A percentile compares a stretch with the other conserved stretches of the same genome.
Conservation (phyloP, 2,329 filamentous ascomycete species). For the Penicillium sp. region DNA sequence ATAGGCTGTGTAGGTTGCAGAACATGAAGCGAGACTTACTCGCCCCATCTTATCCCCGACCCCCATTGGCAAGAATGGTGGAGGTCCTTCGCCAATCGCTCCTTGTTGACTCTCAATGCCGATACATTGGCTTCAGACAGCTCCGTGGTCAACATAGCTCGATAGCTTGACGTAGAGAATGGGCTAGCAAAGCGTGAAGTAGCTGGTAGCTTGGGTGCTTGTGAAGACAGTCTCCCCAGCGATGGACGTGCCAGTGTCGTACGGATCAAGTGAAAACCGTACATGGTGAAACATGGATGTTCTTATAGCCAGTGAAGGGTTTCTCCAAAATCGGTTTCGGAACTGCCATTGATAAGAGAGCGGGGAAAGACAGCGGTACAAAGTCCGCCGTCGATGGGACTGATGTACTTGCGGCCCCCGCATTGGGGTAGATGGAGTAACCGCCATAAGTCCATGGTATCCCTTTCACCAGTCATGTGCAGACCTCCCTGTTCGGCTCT, state of each 20-base stretch:
- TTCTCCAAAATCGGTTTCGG: not conserved
- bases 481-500: not conserved
- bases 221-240: not conserved
- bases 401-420: not conserved
- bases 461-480: not conserved
- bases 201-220: not conserved
- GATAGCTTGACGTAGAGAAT: slow-evolving; percentile 17
- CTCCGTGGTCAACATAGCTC: slow-evolving; percentile 41
- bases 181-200: not conserved
- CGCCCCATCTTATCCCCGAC: slow-evolving; percentile 65
- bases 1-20: slow-evolving; percentile 2
- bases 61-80: slow-evolving; percentile 70
- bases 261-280: not conserved
- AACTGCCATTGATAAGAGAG: slow-evolving; percentile 17
- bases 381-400: slow-evolving; percentile 10
- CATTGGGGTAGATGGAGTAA: slow-evolving; percentile 2
- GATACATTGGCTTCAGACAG: slow-evolving; percentile 55
- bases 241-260: slow-evolving; percentile 4
- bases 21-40: slow-evolving; percentile 49
- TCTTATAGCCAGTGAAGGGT: slow-evolving; percentile 9
- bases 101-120: slow-evolving; percentile 59
- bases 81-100: slow-evolving; percentile 63
- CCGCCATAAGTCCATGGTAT: not conserved
- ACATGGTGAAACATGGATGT: slow-evolving; percentile 2
- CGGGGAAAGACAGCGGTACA: slow-evolving; percentile 16